These are phyloP conservation scores for Ambrosia trifida DNA, from an alignment of 129 eudicot species.

Conservation along the genomic window DNA sequence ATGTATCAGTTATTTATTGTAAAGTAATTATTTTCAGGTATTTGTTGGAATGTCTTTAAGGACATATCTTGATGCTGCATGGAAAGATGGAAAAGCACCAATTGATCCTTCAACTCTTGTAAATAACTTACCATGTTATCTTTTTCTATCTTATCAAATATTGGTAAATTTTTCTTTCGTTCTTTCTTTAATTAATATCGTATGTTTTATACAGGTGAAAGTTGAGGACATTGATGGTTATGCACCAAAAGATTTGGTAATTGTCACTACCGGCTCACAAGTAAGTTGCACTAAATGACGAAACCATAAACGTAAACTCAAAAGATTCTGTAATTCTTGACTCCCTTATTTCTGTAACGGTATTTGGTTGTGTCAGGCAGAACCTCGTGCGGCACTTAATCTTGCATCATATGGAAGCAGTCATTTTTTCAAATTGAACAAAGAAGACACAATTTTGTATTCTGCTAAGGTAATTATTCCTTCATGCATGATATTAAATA, in stretches of 20 bases:
- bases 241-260: slow-evolving; percentile 91
- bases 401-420: slow-evolving; percentile 98
- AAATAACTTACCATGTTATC: slow-evolving; percentile 28
- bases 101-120: slow-evolving; percentile 98
- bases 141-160: background rate
- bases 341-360: slow-evolving; percentile 22
- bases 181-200: background rate
- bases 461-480: slow-evolving; percentile 84
- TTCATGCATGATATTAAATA: background rate
- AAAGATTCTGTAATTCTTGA: background rate
- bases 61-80: slow-evolving; percentile 97
- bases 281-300: slow-evolving; percentile 45
- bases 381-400: slow-evolving; percentile 98
- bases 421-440: slow-evolving; percentile 88
- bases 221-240: slow-evolving; percentile 95
- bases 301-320: background rate
- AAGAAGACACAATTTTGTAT: slow-evolving; percentile 85
- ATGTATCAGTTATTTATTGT: background rate
- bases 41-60: slow-evolving; percentile 98
- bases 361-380: slow-evolving; percentile 82
- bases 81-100: slow-evolving; percentile 99
- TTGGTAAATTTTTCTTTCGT: background rate
- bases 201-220: slow-evolving; percentile 58
- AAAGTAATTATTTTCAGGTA: slow-evolving; percentile 46
- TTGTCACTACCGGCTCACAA: slow-evolving; percentile 96